Evolutionary conservation across 1,139 yeast species (phyloP).

Genomic region (Entelexis paramagnoliae): DNA sequence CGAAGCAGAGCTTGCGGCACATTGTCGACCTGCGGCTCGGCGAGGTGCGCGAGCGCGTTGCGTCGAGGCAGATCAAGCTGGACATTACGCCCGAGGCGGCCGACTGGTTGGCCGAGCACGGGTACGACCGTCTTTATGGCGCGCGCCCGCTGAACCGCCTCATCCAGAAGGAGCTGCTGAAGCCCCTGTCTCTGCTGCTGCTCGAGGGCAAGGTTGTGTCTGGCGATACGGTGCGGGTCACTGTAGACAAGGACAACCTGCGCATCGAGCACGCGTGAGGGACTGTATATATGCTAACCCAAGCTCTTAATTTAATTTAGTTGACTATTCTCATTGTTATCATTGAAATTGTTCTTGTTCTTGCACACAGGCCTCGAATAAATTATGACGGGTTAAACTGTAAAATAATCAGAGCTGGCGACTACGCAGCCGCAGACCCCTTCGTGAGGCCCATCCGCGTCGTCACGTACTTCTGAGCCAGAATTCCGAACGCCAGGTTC

Average conservation of each 20-base stretch:
- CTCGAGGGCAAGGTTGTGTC: conserved; percentile 68
- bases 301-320: not conserved
- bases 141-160: conserved; percentile 92
- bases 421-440: not conserved
- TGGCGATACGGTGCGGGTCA: conserved; percentile 51
- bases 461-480: conserved; percentile 84
- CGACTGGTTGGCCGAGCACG: conserved; percentile 66
- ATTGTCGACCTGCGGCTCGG: conserved; percentile 74
- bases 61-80: conserved; percentile 66
- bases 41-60: conserved; percentile 69
- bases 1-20: conserved; percentile 57
- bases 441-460: conserved; percentile 67
- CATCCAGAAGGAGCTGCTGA: conserved; percentile 67
- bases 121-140: conserved; percentile 86
- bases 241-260: conserved; percentile 34
- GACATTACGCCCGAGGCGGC: conserved; percentile 50
- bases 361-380: too few species aligned
- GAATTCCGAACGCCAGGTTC: conserved; percentile 65
- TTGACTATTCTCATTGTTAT: too few species aligned
- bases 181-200: conserved; percentile 73
- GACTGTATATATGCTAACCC: not conserved
- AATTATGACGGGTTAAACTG: too few species aligned
- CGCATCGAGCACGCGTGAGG: conserved; percentile 27
- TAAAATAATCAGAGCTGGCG: too few species aligned
- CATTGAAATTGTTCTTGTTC: too few species aligned